Evolutionary conservation across 495 filamentous ascomycete genomes (phyloP).

Genomic region (Talaromyces proteolyticus): DNA sequence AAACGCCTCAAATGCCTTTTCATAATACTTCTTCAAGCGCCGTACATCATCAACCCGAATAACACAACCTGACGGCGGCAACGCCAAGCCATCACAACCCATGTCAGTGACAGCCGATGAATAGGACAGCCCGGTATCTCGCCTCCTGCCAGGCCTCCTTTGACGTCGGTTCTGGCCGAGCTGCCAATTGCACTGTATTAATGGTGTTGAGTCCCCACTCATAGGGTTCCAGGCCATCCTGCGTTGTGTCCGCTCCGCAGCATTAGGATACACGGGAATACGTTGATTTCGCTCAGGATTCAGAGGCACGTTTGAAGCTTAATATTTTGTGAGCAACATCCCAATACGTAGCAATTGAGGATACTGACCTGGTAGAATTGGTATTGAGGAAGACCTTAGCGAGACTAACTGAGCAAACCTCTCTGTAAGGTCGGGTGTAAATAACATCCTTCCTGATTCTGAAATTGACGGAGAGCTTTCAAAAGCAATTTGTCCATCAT

Average conservation of each 20-base stretch:
- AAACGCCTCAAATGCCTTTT: constrained; percentile 54
- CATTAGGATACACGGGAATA: not conserved
- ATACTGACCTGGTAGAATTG: constrained; percentile 1
- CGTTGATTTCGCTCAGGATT: not conserved
- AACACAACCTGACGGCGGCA: constrained; percentile 1
- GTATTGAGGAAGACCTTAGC: constrained; percentile 9
- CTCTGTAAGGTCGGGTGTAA: constrained; percentile 33
- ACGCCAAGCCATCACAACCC: constrained; percentile 1
- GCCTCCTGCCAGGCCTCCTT: not conserved
- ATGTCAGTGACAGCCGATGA: not conserved
- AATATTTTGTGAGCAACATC: not conserved
- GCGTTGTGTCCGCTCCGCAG: not conserved
- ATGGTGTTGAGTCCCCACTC: not conserved
- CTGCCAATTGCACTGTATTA: constrained; percentile 5
- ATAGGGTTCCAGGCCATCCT: not conserved
- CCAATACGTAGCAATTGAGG: not conserved
- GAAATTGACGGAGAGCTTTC: constrained; percentile 30
- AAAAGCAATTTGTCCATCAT: constrained; percentile 26
- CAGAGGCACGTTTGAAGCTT: not conserved
- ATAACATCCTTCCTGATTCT: constrained; percentile 28
- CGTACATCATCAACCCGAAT: constrained; percentile 52
- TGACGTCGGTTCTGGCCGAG: constrained; percentile 1
- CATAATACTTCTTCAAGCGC: constrained; percentile 57
- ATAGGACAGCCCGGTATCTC: not conserved
- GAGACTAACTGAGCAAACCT: constrained; percentile 27